phyloP scores from a whole-genome alignment of 208 protist genomes.

The Trypanosoma conorhini region DNA sequence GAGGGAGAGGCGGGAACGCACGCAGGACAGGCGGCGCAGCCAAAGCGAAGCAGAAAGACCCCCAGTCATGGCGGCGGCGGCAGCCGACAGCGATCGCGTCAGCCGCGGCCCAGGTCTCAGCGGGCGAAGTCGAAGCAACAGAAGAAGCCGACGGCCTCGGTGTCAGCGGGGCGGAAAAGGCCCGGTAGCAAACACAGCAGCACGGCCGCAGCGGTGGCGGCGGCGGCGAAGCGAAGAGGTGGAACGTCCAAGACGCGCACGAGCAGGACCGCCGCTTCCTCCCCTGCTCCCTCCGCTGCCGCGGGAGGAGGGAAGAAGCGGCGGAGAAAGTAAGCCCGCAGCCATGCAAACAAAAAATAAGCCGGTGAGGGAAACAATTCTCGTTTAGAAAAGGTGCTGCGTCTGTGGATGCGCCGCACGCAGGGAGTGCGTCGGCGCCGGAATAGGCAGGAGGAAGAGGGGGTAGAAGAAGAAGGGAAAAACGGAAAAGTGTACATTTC shows the following conservation, averaged over 20 bases:
- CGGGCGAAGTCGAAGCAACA: constrained; percentile 12
- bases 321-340: constrained; percentile 14
- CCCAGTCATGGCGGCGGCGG: constrained; percentile 6
- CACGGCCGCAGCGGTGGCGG: background rate
- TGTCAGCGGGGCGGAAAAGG: constrained; percentile 7
- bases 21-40: constrained; percentile 2
- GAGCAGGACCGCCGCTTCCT: background rate
- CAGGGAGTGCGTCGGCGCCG: no score
- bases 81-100: constrained; percentile 3
- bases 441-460: no score
- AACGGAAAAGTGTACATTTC: no score
- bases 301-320: constrained; percentile 23
- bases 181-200: background rate
- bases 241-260: constrained; percentile 20
- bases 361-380: no score
- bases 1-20: constrained; percentile 2
- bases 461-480: no score
- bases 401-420: no score
- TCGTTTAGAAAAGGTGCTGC: no score
- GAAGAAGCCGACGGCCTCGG: constrained; percentile 4
- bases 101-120: background rate
- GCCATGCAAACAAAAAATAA: no score
- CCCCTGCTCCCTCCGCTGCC: constrained; percentile 7
- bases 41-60: constrained; percentile 9
- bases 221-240: constrained; percentile 9